Evolutionary conservation across 2,329 filamentous ascomycete species (phyloP).

Genomic region (Curvularia eragrostidis): DNA sequence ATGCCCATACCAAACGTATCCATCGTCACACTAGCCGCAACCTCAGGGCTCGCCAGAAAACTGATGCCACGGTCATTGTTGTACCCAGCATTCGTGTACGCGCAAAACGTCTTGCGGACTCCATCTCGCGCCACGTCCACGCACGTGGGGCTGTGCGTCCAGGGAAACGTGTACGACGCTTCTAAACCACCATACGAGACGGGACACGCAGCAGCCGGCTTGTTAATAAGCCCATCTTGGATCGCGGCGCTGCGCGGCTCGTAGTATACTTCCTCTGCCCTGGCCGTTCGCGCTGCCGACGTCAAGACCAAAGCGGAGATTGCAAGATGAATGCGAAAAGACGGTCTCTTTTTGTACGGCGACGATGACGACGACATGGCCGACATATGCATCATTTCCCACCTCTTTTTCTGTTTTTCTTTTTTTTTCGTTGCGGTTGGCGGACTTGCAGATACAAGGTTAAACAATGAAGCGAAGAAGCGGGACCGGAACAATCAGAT

Average conservation of each 20-base stretch:
- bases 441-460: too few species aligned
- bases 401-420: too few species aligned
- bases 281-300: slow-evolving; percentile 9
- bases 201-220: slow-evolving; percentile 26
- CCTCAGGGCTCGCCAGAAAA: slow-evolving; percentile 38
- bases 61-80: slow-evolving; percentile 39
- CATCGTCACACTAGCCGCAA: slow-evolving; percentile 28
- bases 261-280: slow-evolving; percentile 26
- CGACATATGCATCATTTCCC: slow-evolving; percentile 6
- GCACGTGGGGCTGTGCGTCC: slow-evolving; percentile 41
- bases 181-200: slow-evolving; percentile 30
- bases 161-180: slow-evolving; percentile 37
- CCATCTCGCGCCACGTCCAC: slow-evolving; percentile 14
- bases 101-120: slow-evolving; percentile 29
- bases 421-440: not conserved
- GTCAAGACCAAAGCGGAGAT: slow-evolving; percentile 11
- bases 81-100: slow-evolving; percentile 37
- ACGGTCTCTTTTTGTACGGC: slow-evolving; percentile 1
- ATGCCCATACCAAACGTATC: slow-evolving; percentile 25
- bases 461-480: not conserved
- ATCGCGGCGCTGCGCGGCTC: slow-evolving; percentile 26
- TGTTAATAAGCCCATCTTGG: slow-evolving; percentile 28
- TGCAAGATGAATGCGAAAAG: not conserved
- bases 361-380: not conserved
- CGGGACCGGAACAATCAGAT: not conserved